phyloP scores from a whole-genome alignment of 495 filamentous ascomycete genomes.

The Penicillium diatomitis region DNA sequence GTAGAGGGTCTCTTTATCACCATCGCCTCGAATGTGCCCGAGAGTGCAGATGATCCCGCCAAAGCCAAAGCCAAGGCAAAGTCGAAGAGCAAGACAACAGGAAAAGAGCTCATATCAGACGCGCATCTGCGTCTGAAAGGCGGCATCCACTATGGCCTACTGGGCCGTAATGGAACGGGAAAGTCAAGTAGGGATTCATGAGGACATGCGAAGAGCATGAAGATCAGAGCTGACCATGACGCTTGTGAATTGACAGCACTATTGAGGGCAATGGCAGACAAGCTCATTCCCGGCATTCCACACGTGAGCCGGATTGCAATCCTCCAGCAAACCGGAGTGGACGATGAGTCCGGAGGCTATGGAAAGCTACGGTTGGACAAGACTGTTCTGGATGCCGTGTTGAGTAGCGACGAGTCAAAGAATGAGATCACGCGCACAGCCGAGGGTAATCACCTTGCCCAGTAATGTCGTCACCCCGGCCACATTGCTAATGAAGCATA shows the following conservation, averaged over 20 bases:
- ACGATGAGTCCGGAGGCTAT: constrained; percentile 15
- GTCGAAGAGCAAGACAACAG: constrained; percentile 41
- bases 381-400: constrained; percentile 56
- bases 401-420: constrained; percentile 53
- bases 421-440: constrained; percentile 50
- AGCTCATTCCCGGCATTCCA: constrained; percentile 70
- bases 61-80: constrained; percentile 42
- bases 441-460: constrained; percentile 33
- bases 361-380: constrained; percentile 12
- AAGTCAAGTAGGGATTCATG: constrained; percentile 56
- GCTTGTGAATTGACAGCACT: constrained; percentile 39
- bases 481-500: constrained; percentile 5
- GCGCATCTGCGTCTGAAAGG: constrained; percentile 60
- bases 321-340: constrained; percentile 56
- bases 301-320: constrained; percentile 57
- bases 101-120: constrained; percentile 58
- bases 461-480: too few relatives aligned
- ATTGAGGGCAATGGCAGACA: constrained; percentile 63
- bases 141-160: constrained; percentile 61
- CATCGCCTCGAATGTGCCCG: constrained; percentile 34
- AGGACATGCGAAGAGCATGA: too few relatives aligned
- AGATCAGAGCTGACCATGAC: too few relatives aligned
- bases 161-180: constrained; percentile 71
- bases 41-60: constrained; percentile 17
- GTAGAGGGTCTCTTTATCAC: constrained; percentile 57